These are phyloP conservation scores for Debaryomycetaceae sp. DNA, from an alignment of 1,139 yeast species.

Conservation along the genomic window DNA sequence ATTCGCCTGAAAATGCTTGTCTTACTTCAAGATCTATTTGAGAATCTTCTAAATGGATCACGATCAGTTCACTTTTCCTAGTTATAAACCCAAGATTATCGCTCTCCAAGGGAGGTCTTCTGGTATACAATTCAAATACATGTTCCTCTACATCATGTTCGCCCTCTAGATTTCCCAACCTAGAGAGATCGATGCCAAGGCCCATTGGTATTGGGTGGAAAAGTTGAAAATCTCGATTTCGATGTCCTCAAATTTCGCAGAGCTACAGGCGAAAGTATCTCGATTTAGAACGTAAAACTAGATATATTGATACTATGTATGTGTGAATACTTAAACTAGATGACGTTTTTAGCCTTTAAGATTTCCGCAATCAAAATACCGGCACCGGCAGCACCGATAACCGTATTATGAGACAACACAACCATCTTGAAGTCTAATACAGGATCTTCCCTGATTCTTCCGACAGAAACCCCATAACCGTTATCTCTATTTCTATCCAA, in stretches of 20 bases:
- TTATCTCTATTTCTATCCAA: constrained; percentile 93
- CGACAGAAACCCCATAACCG: constrained; percentile 94
- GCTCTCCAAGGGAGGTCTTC: constrained; percentile 26
- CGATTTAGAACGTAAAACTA: too few relatives aligned
- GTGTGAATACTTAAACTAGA: constrained; percentile 27
- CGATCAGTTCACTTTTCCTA: constrained; percentile 26
- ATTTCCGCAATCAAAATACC: constrained; percentile 95
- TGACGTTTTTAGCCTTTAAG: constrained; percentile 69
- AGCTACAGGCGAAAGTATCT: too few relatives aligned
- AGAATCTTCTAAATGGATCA: constrained; percentile 28
- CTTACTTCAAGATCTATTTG: constrained; percentile 29
- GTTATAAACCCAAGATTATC: constrained; percentile 50
- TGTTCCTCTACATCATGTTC: constrained; percentile 40
- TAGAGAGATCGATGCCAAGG: constrained; percentile 5
- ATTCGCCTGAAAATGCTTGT: constrained; percentile 44
- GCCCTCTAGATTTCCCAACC: constrained; percentile 16
- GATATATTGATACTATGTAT: too few relatives aligned
- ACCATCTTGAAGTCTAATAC: constrained; percentile 95
- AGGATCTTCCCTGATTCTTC: constrained; percentile 90
- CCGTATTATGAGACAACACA: constrained; percentile 91
- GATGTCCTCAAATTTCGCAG: not conserved
- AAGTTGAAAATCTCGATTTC: not conserved
- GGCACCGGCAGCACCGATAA: constrained; percentile 99
- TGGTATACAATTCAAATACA: constrained; percentile 45
- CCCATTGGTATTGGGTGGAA: constrained; percentile 1